phyloP scores from a whole-genome alignment of 192 early-diverging fungal genomes.

The Ambispora gerdemannii region DNA sequence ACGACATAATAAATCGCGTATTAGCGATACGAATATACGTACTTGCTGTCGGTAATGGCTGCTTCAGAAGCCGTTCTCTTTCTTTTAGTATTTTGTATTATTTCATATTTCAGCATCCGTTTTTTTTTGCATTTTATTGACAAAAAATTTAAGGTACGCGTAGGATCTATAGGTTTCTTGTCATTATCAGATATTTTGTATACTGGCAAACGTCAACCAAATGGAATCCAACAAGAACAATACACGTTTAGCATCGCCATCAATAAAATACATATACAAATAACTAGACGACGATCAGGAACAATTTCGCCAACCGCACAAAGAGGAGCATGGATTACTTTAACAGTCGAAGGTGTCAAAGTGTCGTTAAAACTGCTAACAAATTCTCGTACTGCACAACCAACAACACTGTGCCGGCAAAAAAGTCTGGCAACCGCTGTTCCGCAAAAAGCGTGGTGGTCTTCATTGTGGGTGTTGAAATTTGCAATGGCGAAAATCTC shows the following conservation, averaged over 20 bases:
- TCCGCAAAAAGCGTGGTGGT: conserved; percentile 44
- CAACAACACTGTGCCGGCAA: not conserved
- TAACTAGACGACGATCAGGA: not conserved
- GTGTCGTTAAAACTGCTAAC: conserved; percentile 15
- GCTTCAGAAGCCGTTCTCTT: not conserved
- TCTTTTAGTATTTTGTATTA: not conserved
- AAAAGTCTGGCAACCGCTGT: conserved; percentile 22
- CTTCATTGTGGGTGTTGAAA: conserved; percentile 42
- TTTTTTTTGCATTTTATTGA: not conserved
- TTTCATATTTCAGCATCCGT: not conserved
- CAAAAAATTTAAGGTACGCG: conserved; percentile 19
- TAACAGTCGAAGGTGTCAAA: conserved; percentile 32
- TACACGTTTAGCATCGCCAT: conserved; percentile 2
- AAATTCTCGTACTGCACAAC: not conserved
- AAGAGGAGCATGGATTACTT: conserved; percentile 37
- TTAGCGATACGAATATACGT: no score
- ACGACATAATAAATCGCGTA: no score
- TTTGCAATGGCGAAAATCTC: conserved; percentile 36
- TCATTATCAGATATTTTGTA: conserved; percentile 14
- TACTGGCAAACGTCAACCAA: not conserved
- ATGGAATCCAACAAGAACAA: not conserved
- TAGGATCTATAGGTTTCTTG: conserved; percentile 18
- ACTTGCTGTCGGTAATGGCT: no score
- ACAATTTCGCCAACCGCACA: no score
- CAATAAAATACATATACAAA: conserved; percentile 18